phyloP scores from a whole-genome alignment of 2,329 filamentous ascomycete genomes.

The Mycosphaerelloides madeirae region DNA sequence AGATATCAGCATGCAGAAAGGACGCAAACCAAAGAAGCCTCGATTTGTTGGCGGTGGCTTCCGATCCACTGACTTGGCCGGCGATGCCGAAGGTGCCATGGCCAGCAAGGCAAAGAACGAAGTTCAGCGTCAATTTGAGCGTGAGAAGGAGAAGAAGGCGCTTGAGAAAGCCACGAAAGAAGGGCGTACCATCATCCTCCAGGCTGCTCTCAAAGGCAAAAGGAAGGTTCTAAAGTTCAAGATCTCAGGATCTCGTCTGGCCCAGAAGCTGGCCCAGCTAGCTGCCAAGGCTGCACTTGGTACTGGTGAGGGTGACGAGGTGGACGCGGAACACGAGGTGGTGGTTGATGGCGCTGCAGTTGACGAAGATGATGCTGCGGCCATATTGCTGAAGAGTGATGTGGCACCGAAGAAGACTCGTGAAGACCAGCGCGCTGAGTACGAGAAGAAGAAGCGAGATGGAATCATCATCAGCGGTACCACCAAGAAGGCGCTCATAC shows the following conservation, averaged over 20 bases:
- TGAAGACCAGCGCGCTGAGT: slow-evolving; percentile 34
- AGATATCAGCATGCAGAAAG: slow-evolving; percentile 35
- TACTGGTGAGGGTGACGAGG: slow-evolving; percentile 12
- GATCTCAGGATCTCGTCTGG: slow-evolving; percentile 35
- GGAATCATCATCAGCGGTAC: slow-evolving; percentile 27
- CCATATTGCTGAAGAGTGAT: slow-evolving; percentile 31
- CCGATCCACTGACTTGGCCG: slow-evolving; percentile 28
- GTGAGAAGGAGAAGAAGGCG: slow-evolving; percentile 40
- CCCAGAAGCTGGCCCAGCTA: slow-evolving; percentile 32
- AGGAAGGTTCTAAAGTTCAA: slow-evolving; percentile 41
- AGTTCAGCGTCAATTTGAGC: slow-evolving; percentile 45
- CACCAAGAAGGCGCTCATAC: slow-evolving; percentile 30
- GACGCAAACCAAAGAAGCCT: slow-evolving; percentile 32
- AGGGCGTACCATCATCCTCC: slow-evolving; percentile 44
- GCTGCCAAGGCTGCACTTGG: slow-evolving; percentile 25
- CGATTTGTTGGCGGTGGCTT: slow-evolving; percentile 31
- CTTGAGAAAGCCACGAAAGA: slow-evolving; percentile 39
- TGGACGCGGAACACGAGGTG: slow-evolving; percentile 26
- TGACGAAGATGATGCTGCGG: slow-evolving; percentile 16
- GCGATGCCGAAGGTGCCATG: slow-evolving; percentile 19
- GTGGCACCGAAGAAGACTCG: slow-evolving; percentile 27
- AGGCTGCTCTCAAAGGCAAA: slow-evolving; percentile 43
- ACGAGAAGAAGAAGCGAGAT: slow-evolving; percentile 34
- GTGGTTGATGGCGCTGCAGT: slow-evolving; percentile 22
- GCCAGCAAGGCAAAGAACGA: slow-evolving; percentile 36